Percentiles rank a stretch among this genome's conserved stretches.
phyloP scores from a whole-genome alignment of 2,329 filamentous ascomycete genomes.

The Arachnomyces sp. region DNA sequence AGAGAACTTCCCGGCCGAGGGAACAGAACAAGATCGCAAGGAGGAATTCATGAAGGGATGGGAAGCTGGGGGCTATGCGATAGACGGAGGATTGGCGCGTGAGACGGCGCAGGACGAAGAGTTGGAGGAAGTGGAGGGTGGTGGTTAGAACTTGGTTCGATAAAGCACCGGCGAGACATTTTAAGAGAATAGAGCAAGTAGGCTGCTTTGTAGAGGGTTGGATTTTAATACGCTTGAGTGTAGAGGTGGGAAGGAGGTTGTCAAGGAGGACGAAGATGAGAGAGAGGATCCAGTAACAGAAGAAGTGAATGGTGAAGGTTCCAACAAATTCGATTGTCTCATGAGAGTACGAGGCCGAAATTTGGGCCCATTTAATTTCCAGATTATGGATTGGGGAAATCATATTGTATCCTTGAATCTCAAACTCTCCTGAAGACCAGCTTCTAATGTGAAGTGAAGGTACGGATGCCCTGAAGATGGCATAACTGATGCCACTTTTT shows the following conservation, averaged over 20 bases:
- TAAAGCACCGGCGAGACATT: constrained; percentile 27
- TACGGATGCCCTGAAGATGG: too few species aligned
- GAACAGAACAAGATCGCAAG: too few species aligned
- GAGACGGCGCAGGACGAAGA: constrained; percentile 11
- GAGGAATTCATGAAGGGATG: constrained; percentile 29
- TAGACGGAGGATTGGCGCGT: constrained; percentile 28
- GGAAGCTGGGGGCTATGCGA: constrained; percentile 33
- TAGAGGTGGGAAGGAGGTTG: constrained; percentile 10
- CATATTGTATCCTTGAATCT: too few species aligned
- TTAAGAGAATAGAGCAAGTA: constrained; percentile 6
- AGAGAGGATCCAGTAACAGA: constrained; percentile 12
- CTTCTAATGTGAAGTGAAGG: too few species aligned
- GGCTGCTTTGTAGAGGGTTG: constrained; percentile 13
- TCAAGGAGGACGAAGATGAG: constrained; percentile 12
- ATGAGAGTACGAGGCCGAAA: constrained; percentile 9
- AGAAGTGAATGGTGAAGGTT: constrained; percentile 39
- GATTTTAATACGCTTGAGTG: constrained; percentile 14
- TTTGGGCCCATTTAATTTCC: constrained; percentile 5
- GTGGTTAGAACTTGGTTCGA: constrained; percentile 42
- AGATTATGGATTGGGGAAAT: too few species aligned
- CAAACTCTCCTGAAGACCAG: too few species aligned
- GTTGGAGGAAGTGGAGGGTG: constrained; percentile 23
- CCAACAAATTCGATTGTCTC: constrained; percentile 24
- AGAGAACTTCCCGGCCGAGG: constrained; percentile 11
- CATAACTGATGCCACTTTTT: too few species aligned